phyloP scores from a whole-genome alignment of 1,284 basidiomycete genomes.

The Apiotrichum veenhuisii region DNA sequence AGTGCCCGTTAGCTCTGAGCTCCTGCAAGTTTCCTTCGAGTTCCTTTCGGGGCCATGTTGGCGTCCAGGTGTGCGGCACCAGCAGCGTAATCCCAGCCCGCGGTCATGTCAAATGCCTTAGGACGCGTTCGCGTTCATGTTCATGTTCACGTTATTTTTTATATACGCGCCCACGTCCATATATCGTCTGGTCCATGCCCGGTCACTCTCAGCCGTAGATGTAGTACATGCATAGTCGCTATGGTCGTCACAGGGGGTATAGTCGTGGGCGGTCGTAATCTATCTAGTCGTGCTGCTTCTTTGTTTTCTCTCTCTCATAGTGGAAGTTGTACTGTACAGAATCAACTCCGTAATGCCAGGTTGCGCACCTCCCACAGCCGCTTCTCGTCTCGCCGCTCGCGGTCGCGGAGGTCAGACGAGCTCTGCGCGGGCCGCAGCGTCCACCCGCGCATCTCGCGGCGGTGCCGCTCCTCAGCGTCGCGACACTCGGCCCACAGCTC shows the following conservation, averaged over 20 bases:
- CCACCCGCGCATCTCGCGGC: conserved; percentile 78
- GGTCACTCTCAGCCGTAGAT: not conserved
- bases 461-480: conserved; percentile 72
- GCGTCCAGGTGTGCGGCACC: too few species aligned
- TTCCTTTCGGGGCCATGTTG: too few species aligned
- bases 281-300: not conserved
- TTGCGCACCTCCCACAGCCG: conserved; percentile 48
- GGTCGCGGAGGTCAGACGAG: conserved; percentile 25
- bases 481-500: conserved; percentile 66
- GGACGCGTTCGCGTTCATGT: too few species aligned
- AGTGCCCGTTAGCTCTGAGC: too few species aligned
- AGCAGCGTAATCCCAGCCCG: too few species aligned
- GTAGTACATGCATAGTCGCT: not conserved
- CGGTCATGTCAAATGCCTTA: too few species aligned
- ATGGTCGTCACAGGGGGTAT: not conserved
- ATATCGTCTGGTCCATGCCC: too few species aligned
- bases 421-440: conserved; percentile 16
- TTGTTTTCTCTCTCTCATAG: not conserved
- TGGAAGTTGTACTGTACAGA: too few species aligned
- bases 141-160: too few species aligned
- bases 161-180: too few species aligned
- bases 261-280: not conserved
- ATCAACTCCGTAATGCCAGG: conserved; percentile 30
- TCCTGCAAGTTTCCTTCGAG: too few species aligned
- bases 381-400: conserved; percentile 37